Conservation (phyloP, 139 green algal genomes). For the Tetradesmus lagerheimii region DNA sequence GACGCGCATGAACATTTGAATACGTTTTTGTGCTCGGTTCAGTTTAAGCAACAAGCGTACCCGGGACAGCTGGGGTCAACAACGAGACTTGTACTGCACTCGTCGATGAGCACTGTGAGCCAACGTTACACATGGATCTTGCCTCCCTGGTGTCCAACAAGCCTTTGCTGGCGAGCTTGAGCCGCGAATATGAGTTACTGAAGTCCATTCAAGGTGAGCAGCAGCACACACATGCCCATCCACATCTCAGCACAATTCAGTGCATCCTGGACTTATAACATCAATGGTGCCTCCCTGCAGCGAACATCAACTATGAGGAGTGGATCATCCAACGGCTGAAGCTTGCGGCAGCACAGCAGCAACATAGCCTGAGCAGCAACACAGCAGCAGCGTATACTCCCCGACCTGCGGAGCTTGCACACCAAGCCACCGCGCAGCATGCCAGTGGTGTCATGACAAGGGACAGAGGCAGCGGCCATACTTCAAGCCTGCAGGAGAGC, state of each 20-base stretch:
- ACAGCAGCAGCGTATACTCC: neutral
- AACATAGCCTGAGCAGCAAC: neutral
- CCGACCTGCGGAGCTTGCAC: neutral
- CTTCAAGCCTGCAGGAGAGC: neutral
- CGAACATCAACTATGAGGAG: conserved; percentile 21
- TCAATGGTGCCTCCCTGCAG: neutral
- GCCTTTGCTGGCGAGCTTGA: conserved; percentile 31
- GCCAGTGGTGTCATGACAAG: neutral
- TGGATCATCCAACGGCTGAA: conserved; percentile 28
- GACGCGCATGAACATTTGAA: too few species aligned
- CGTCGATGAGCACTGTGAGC: neutral
- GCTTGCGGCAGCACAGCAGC: conserved; percentile 29
- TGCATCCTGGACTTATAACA: too few species aligned
- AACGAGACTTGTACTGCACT: neutral
- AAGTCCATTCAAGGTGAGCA: conserved; percentile 7
- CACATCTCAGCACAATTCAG: neutral
- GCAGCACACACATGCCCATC: neutral
- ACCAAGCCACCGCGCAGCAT: neutral
- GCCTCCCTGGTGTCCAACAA: conserved; percentile 26
- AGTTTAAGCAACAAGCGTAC: too few species aligned
- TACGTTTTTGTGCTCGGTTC: too few species aligned
- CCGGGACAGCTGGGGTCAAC: neutral
- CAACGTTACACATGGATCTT: conserved; percentile 20
- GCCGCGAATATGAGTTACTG: conserved; percentile 38
- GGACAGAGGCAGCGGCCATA: neutral